Percentiles rank a stretch among this genome's conserved stretches.
These are phyloP conservation scores for Amphirosellinia nigrospora DNA, from an alignment of 495 filamentous ascomycete genomes.

Conservation along the genomic window DNA sequence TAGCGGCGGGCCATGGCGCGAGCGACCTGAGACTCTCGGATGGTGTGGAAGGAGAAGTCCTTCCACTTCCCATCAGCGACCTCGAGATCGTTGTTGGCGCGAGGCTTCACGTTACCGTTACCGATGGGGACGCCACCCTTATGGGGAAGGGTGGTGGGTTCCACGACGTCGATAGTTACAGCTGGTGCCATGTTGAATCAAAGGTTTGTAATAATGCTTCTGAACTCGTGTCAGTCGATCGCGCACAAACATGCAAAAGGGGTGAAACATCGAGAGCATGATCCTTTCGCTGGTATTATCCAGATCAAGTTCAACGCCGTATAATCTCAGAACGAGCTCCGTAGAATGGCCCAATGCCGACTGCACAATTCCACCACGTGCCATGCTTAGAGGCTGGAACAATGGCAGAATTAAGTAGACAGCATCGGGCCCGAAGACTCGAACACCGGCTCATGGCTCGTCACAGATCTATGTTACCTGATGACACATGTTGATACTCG, in stretches of 20 bases:
- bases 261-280: constrained; percentile 65
- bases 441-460: constrained; percentile 47
- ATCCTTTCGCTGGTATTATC: constrained; percentile 99
- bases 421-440: constrained; percentile 33
- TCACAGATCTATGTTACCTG: constrained; percentile 44
- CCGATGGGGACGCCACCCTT: constrained; percentile 47
- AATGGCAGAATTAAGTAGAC: constrained; percentile 25
- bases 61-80: constrained; percentile 74
- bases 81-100: constrained; percentile 42
- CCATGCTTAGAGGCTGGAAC: neutral
- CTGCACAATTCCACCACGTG: constrained; percentile 15
- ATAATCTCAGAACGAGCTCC: constrained; percentile 77
- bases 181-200: constrained; percentile 74
- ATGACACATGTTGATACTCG: constrained; percentile 42
- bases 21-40: constrained; percentile 88
- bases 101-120: constrained; percentile 35
- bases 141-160: constrained; percentile 40
- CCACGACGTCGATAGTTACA: constrained; percentile 51
- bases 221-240: constrained; percentile 40
- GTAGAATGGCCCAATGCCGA: constrained; percentile 30
- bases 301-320: constrained; percentile 97
- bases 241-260: constrained; percentile 42
- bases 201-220: constrained; percentile 39
- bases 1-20: constrained; percentile 92
- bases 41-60: constrained; percentile 79